Base-by-base conservation (phyloP, 2,329 filamentous ascomycete genomes). In the Xylaria hypoxylon region DNA sequence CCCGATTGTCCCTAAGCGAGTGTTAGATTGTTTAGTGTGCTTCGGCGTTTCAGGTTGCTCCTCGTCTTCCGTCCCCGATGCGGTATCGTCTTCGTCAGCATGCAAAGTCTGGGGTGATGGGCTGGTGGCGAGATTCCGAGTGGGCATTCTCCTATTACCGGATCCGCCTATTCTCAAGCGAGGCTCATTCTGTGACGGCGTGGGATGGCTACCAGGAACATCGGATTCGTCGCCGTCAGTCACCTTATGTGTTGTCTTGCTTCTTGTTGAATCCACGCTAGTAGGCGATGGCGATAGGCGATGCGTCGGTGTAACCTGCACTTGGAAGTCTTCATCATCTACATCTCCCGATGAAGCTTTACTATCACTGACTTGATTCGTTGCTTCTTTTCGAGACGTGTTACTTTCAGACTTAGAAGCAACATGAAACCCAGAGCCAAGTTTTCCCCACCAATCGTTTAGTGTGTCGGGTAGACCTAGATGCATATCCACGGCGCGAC, bases 251-350 rank as follows among this genome's bases (percentile, higher is more conserved):
- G 62, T 53, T 42, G 53, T 17, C 45, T 68, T 28, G 33, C 15
- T n/a, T 38, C 22, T 42, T n/a, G 31, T 38, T 50, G 52, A 22
- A 28, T 58, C 47, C 55, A 64, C 44, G 52, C 63, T 38, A 62
- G 57, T 52, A 65, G 68, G 28, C 74, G 78, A 48, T 71, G 67
- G 33, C 72, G 77, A 71, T 52, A 68, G 70, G 45, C 80, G 74
- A 47, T 77, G 77, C 15, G 81, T 80, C 2, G 84, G 84, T 1
- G 84, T 85, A 22, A 79, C 76, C 65, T 86, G 85, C 7, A 86
- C 77, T 68, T 87, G 81, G 53, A 86, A 87, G 62, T 85, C 84
- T 50, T 82, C 82, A n/a, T 83, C 82, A 11, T 83, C 80, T 3
- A 78, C 78, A 22, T 78, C 74, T n/a, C 68, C 67, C 24, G 55